These are phyloP conservation scores for Magnolia changhungtana DNA, from an alignment of 164 flowering plant species.

Conservation along the genomic window DNA sequence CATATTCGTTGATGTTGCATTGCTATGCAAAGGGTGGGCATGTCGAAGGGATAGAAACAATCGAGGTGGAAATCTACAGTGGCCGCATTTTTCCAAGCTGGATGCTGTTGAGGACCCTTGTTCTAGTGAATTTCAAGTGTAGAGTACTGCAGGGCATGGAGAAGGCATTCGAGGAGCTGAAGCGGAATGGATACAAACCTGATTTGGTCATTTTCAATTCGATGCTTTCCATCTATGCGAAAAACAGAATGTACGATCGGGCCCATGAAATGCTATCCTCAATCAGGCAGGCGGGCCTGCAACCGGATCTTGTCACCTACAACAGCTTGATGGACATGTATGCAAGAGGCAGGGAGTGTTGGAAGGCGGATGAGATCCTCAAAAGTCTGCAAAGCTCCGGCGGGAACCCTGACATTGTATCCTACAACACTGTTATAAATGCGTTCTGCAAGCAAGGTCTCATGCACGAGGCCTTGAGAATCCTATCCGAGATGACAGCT, in stretches of 20 bases:
- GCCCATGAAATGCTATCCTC: constrained; percentile 59
- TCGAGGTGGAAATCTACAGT: constrained; percentile 60
- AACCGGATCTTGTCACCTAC: constrained; percentile 78
- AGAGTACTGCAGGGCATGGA: constrained; percentile 69
- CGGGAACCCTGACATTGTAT: constrained; percentile 67
- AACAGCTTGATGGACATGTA: constrained; percentile 94
- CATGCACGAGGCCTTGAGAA: constrained; percentile 79
- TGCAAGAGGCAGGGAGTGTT: constrained; percentile 74
- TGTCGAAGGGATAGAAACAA: constrained; percentile 47
- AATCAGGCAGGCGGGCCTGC: constrained; percentile 60
- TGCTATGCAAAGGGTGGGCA: constrained; percentile 72
- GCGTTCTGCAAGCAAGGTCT: constrained; percentile 83
- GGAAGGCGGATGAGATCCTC: constrained; percentile 88
- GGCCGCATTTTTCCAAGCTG: constrained; percentile 79
- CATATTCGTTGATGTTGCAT: constrained; percentile 75
- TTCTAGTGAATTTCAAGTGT: constrained; percentile 69
- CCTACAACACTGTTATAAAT: constrained; percentile 89
- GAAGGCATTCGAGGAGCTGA: constrained; percentile 60
- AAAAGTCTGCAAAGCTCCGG: constrained; percentile 43
- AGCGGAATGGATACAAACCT: constrained; percentile 62
- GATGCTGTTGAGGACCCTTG: constrained; percentile 75
- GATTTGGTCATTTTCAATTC: constrained; percentile 81
- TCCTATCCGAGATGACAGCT: constrained; percentile 62
- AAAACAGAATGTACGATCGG: constrained; percentile 58
- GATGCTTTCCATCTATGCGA: constrained; percentile 75